Evolutionary conservation across 164 flowering plant species (phyloP), one percentile per base, ranked within the genome.

Genomic region (Magnolia officinalis): DNA sequence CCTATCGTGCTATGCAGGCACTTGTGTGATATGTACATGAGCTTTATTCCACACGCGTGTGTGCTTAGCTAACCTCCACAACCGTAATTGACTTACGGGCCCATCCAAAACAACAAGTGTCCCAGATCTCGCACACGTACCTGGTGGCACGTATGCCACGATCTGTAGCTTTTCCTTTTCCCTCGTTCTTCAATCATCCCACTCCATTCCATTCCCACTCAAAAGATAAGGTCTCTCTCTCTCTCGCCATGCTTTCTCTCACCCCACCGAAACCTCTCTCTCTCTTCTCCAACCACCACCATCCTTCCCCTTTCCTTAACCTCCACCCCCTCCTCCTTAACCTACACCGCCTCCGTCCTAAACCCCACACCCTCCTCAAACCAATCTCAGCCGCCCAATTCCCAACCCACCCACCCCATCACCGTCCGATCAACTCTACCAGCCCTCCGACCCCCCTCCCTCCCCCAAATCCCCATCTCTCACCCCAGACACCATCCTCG

Each of bases 361-460:
- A 61, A 9, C 74, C 72, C 70, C 31, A 4, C 76, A 76, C 61
- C 75, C 59, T 20, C 66, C 63, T 45, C 26, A 83, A 75, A 64
- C 79, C 86, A 77, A 81, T 83, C 77, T 79, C 85, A 10, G 86
- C 89, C 67, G 61, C 78, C 20, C 63, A 61, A 20, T 74, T 74
- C 74, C 66, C 71, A 79, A 79, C 31, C 84, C 72, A 3, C 74
- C 68, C 7, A 26, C 78, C 2, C 72, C 79, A 23, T 63, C 78
- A 11, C 76, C 72, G 29, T 58, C 72, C 74, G 16, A 77, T 59
- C 77, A 86, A 45, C 76, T 87, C 77, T 94, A 92, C 89, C 97
- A 92, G 72, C 98, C 98, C 37, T 86, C 85, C 84, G 93, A 16
- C 93, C 93, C 9, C 9, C 96, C 97, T 1, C 89, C 95, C 0